Evolutionary conservation across 2,329 filamentous ascomycete genomes (phyloP).

Genomic region (Ascosphaera pollenicola): DNA sequence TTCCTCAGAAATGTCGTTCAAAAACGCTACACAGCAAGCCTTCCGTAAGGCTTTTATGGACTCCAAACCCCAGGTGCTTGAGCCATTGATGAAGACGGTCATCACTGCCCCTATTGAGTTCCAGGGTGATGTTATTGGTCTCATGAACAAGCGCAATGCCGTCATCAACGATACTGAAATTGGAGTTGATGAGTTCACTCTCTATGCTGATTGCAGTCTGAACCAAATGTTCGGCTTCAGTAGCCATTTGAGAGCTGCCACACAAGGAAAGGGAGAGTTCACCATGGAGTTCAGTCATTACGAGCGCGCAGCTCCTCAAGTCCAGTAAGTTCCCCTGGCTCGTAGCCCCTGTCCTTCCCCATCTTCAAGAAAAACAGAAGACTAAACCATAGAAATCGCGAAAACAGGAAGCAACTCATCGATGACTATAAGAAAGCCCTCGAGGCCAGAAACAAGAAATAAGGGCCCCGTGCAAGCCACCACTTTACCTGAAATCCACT

Average conservation of each 20-base stretch:
- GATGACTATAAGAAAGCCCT: slow-evolving; percentile 45
- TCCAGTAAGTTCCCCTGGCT: slow-evolving; percentile 44
- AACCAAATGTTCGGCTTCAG: slow-evolving; percentile 98
- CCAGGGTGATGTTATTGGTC: slow-evolving; percentile 82
- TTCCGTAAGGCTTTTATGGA: slow-evolving; percentile 84
- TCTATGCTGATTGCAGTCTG: slow-evolving; percentile 76
- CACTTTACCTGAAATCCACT: background rate
- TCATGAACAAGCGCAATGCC: slow-evolving; percentile 92
- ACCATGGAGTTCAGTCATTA: slow-evolving; percentile 99
- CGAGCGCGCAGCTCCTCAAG: slow-evolving; percentile 58
- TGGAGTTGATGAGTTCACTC: slow-evolving; percentile 78
- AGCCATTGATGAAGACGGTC: slow-evolving; percentile 95
- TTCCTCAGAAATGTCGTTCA: slow-evolving; percentile 93
- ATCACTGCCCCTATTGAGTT: slow-evolving; percentile 94
- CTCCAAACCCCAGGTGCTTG: slow-evolving; percentile 63
- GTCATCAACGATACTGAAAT: slow-evolving; percentile 92
- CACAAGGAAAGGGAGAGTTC: slow-evolving; percentile 97
- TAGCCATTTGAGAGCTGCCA: slow-evolving; percentile 71
- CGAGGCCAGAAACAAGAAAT: slow-evolving; percentile 41
- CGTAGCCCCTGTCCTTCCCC: slow-evolving; percentile 1
- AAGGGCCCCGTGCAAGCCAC: slow-evolving; percentile 5
- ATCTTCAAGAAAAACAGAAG: no score
- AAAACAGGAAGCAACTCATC: slow-evolving; percentile 37
- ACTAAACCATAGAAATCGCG: no score
- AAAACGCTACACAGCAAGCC: slow-evolving; percentile 79